phyloP scores from a whole-genome alignment of 768 basidiomycete genomes.

The Strobilomyces echinocephalus region DNA sequence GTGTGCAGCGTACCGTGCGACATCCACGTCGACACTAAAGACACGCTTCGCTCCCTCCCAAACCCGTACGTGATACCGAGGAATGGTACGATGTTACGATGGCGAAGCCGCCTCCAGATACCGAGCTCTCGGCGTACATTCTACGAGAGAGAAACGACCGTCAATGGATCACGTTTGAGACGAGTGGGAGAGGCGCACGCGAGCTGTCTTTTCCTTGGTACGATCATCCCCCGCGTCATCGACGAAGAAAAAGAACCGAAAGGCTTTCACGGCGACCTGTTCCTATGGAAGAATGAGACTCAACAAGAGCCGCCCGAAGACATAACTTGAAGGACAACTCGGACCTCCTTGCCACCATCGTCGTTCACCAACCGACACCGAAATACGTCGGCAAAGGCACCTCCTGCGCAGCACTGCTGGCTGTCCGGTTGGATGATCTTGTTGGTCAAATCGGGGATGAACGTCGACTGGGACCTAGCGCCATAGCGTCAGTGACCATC shows the following conservation, averaged over 20 bases:
- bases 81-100: not conserved
- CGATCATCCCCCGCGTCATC: not conserved
- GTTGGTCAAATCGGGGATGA: not conserved
- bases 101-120: not conserved
- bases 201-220: not conserved
- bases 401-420: not conserved
- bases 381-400: not conserved
- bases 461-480: not conserved
- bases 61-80: constrained; percentile 20
- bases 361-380: not conserved
- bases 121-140: constrained; percentile 2
- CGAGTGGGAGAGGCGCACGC: not conserved
- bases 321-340: not conserved
- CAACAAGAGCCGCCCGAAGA: not conserved
- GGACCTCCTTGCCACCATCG: not conserved
- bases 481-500: too few species aligned
- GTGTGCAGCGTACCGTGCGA: not conserved
- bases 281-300: not conserved
- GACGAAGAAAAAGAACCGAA: not conserved
- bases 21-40: constrained; percentile 6
- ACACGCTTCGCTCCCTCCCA: constrained; percentile 10
- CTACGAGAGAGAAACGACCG: not conserved
- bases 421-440: not conserved
- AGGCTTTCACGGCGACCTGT: not conserved
- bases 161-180: not conserved